Evolutionary conservation across 2,329 filamentous ascomycete species (phyloP), one percentile per base, ranked within the genome.

Genomic region (Hymenoscyphus occultus): DNA sequence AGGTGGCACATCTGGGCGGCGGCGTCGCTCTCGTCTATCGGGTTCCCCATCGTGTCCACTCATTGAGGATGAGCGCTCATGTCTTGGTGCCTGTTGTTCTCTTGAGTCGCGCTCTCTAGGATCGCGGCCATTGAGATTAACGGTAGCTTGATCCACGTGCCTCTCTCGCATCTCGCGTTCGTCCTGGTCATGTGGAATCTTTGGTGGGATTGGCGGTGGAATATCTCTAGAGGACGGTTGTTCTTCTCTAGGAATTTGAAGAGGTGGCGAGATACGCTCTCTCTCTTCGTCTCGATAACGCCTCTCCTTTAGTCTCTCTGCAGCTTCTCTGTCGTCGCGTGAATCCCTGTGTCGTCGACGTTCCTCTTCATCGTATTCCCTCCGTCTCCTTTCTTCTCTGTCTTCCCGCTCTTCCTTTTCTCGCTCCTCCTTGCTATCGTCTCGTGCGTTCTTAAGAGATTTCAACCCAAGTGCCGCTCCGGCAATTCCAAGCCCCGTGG

Each of bases 91-190:
- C 16, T 78, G 74, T 0, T 77, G 74, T 51, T 87, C 84, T 67
- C 85, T 57, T 80, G 83, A 79, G n/a, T 77, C 28, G 0, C 77
- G 74, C 48, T 87, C 84, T 67, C 85, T 57, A 80, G 83, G 79
- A n/a, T 78, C 31, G 39, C 79, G 77, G 69, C 58, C 75, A 72
- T 32, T 78, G 72, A 64, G 67, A 65, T 74, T 71, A 22, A 58
- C 13, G 35, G 31, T 9, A 22, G 22, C 40, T 9, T 40, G 59
- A 40, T 62, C 60, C 16, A 48, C 32, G 31, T 56, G 31, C 13
- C 61, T 35, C 28, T 66, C 66, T 16, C 65, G 61, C 35, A 45
- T 22, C 13, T 61, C 57, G 31, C 48, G 51, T 35, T 63, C 32
- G 19, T 62, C 57, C 28, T 42, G 48, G 3, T 61, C 39, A 16